Conservation (phyloP, 2,329 filamentous ascomycete species). For the Rhinocladiella similis region DNA sequence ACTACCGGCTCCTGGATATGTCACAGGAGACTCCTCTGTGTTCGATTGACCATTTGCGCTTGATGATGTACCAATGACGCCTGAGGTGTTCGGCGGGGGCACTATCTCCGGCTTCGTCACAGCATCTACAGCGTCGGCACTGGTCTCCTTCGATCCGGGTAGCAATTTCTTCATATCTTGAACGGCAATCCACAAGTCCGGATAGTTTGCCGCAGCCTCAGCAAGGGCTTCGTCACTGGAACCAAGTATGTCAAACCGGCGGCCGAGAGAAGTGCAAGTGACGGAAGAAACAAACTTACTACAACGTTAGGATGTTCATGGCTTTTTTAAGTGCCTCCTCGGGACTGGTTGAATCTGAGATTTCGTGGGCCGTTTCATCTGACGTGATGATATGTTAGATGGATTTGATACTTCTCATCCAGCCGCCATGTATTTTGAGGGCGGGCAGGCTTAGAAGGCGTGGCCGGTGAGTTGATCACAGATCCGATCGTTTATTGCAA, state of each 20-base stretch:
- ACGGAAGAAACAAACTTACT: background rate
- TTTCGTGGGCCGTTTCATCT: constrained; percentile 1
- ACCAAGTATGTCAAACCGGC: background rate
- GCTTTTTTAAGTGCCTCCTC: background rate
- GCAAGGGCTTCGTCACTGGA: constrained; percentile 7
- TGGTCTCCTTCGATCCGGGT: background rate
- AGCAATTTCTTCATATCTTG: background rate
- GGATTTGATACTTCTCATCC: background rate
- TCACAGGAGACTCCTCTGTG: no score
- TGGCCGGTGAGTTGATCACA: no score
- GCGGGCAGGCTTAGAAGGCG: no score
- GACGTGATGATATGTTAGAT: background rate
- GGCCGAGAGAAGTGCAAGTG: background rate
- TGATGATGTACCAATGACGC: background rate
- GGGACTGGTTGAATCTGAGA: background rate
- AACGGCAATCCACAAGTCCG: background rate
- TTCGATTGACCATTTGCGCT: no score
- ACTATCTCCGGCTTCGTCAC: constrained; percentile 2
- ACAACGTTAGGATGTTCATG: background rate
- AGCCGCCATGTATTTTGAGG: no score
- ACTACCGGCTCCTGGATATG: no score
- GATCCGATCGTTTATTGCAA: no score
- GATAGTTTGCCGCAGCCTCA: constrained; percentile 1
- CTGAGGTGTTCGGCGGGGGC: background rate
- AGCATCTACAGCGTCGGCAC: background rate